Evolutionary conservation across 2,329 filamentous ascomycete genomes (phyloP).

Genomic region (Tolypocladium sp.): DNA sequence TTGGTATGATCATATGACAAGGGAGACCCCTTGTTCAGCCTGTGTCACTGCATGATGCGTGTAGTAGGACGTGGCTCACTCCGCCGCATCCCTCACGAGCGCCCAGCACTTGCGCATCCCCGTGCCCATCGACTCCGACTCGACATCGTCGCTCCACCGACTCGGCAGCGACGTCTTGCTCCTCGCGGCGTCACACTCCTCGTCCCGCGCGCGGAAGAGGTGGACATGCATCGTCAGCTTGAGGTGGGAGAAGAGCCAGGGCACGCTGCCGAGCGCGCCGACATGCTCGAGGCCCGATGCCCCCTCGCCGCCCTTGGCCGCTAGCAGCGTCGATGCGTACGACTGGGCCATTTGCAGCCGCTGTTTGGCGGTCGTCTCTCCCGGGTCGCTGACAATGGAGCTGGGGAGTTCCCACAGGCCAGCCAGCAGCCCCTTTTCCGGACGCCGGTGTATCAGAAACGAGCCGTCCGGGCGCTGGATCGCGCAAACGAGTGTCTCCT

Average conservation of each 20-base stretch:
- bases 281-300: conserved; percentile 16
- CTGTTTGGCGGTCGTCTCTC: conserved; percentile 13
- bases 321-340: conserved; percentile 20
- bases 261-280: conserved; percentile 39
- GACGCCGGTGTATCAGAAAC: conserved; percentile 41
- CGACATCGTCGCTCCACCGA: conserved; percentile 29
- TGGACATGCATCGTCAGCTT: conserved; percentile 50
- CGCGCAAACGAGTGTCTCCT: conserved; percentile 45
- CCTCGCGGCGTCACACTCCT: not conserved
- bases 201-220: conserved; percentile 28
- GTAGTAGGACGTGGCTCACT: not conserved
- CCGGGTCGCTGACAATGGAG: conserved; percentile 17
- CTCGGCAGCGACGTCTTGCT: conserved; percentile 18
- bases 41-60: no score
- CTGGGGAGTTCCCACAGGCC: conserved; percentile 50
- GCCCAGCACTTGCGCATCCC: conserved; percentile 51
- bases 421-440: conserved; percentile 44
- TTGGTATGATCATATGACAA: not conserved
- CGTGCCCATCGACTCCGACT: conserved; percentile 46
- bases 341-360: conserved; percentile 26
- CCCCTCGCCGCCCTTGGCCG: not conserved
- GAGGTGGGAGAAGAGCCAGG: conserved; percentile 49
- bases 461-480: conserved; percentile 32
- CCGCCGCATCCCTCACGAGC: conserved; percentile 21
- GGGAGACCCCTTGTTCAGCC: not conserved